A percentile compares a stretch with the other conserved stretches of the same genome.
Conservation (phyloP, 2,329 filamentous ascomycete species). For the Tolypocladium endophyticum region DNA sequence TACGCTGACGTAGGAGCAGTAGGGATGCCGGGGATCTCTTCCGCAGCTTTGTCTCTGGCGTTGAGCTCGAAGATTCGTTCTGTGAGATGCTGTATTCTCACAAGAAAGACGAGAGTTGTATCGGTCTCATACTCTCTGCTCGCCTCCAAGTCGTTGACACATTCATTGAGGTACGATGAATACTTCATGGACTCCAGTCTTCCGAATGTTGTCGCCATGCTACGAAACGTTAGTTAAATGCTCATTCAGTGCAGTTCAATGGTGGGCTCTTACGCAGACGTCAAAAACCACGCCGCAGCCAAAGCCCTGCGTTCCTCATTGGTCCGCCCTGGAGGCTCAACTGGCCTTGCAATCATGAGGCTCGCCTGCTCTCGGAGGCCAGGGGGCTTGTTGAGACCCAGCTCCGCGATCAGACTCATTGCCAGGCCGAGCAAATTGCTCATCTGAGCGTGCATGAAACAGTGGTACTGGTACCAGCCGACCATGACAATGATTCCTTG, state of each 20-base stretch:
- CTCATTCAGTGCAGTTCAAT: not conserved
- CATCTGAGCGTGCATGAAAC: constrained; percentile 40
- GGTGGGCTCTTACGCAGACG: constrained; percentile 31
- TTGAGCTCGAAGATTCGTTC: constrained; percentile 37
- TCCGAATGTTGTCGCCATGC: constrained; percentile 30
- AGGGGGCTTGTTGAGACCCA: constrained; percentile 32
- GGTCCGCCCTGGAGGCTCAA: constrained; percentile 26
- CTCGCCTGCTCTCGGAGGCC: constrained; percentile 29
- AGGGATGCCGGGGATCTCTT: constrained; percentile 21
- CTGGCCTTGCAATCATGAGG: constrained; percentile 29
- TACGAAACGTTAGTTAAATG: constrained; percentile 7
- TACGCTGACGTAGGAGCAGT: constrained; percentile 33
- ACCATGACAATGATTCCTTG: constrained; percentile 37
- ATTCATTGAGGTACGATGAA: constrained; percentile 40
- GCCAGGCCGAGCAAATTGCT: constrained; percentile 39
- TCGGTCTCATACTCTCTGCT: constrained; percentile 36
- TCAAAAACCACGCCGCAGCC: constrained; percentile 43
- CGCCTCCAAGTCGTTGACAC: constrained; percentile 32
- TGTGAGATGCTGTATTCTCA: constrained; percentile 38
- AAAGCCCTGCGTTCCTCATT: constrained; percentile 42
- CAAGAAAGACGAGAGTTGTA: constrained; percentile 30
- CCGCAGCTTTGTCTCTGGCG: constrained; percentile 20
- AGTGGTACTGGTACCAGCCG: constrained; percentile 44
- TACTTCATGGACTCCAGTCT: constrained; percentile 39
- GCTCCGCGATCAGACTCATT: constrained; percentile 33